Conservation (phyloP, 306 rosid genomes). For the Canavalia ensiformis region DNA sequence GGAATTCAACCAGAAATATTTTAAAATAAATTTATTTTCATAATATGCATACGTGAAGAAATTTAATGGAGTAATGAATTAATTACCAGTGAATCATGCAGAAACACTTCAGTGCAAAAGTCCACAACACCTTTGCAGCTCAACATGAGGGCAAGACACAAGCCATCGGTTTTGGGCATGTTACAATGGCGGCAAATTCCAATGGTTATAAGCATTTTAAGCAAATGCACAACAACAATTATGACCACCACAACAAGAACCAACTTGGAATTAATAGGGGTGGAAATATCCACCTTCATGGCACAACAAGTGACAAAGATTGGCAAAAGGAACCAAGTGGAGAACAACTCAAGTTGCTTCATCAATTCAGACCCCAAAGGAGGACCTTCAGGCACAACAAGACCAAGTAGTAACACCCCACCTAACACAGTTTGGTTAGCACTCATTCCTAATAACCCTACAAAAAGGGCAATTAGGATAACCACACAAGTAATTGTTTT, state of each 20-base stretch:
- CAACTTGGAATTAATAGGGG: accelerated
- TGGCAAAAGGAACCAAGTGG: slow-evolving; percentile 53
- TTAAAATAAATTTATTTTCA: too few species aligned
- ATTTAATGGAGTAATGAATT: not conserved
- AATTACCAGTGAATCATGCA: slow-evolving; percentile 44
- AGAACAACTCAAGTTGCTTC: slow-evolving; percentile 53
- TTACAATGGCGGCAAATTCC: slow-evolving; percentile 39
- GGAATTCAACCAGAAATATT: too few species aligned
- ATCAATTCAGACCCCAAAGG: slow-evolving; percentile 65
- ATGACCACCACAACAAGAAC: not conserved
- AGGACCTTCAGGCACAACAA: slow-evolving; percentile 70
- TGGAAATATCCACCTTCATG: slow-evolving; percentile 49
- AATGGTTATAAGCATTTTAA: slow-evolving; percentile 36
- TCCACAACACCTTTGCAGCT: slow-evolving; percentile 69
- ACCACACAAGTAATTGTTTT: not conserved
- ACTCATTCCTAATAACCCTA: not conserved
- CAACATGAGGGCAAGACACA: slow-evolving; percentile 58
- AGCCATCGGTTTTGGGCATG: slow-evolving; percentile 53
- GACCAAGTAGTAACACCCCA: slow-evolving; percentile 59
- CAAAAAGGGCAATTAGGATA: slow-evolving; percentile 30
- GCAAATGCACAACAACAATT: not conserved
- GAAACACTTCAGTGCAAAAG: not conserved
- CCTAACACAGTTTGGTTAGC: slow-evolving; percentile 37
- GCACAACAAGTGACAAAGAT: slow-evolving; percentile 52
- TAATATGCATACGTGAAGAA: too few species aligned